These are phyloP conservation scores for Candida patagonica DNA, from an alignment of 805 yeast species.

Conservation along the genomic window DNA sequence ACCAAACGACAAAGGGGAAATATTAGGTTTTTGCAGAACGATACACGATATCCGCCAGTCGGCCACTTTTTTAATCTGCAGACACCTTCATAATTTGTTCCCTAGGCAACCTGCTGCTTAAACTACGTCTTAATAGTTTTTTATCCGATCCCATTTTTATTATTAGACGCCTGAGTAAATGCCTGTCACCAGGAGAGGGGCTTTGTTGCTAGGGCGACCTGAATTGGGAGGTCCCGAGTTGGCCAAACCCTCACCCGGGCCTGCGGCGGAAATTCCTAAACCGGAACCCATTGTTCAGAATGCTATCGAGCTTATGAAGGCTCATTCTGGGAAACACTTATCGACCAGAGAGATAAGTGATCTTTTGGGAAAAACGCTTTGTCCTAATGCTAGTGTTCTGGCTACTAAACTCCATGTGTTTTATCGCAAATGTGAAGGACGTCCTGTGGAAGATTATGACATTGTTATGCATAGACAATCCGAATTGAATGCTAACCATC, in stretches of 20 bases:
- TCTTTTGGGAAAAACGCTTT: neutral
- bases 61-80: too few relatives aligned
- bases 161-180: neutral
- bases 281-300: neutral
- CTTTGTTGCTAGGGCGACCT: neutral
- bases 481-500: neutral
- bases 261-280: neutral
- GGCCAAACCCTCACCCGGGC: neutral
- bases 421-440: neutral
- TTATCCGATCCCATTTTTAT: too few relatives aligned
- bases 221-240: neutral
- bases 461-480: neutral
- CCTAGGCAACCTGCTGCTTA: too few relatives aligned
- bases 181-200: slow-evolving; percentile 1
- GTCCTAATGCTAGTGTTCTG: neutral
- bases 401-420: neutral
- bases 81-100: too few relatives aligned
- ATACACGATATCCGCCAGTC: too few relatives aligned
- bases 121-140: too few relatives aligned
- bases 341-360: neutral
- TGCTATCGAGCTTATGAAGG: neutral
- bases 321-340: neutral
- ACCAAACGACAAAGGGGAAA: too few relatives aligned
- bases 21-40: too few relatives aligned
- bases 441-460: neutral